These are phyloP conservation scores for Yamadazyma mexicana DNA, from an alignment of 1,139 yeast species.

Conservation along the genomic window DNA sequence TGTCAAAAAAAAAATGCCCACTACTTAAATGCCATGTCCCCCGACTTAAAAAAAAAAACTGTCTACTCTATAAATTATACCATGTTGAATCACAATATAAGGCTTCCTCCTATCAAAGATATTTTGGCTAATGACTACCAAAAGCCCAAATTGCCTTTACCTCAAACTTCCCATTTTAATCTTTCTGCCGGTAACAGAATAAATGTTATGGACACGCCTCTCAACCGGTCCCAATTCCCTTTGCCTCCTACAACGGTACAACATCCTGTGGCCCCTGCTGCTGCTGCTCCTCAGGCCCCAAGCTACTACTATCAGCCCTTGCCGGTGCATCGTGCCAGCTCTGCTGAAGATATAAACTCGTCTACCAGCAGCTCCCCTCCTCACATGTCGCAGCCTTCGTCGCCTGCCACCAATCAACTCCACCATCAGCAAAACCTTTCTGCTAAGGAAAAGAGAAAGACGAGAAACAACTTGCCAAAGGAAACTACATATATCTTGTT, in stretches of 20 bases:
- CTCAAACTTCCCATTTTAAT: conserved; percentile 2
- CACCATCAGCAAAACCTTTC: conserved; percentile 2
- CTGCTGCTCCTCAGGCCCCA: no score
- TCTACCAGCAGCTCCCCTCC: not conserved
- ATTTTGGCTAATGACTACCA: conserved; percentile 18
- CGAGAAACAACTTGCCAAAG: conserved; percentile 83
- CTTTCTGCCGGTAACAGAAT: not conserved
- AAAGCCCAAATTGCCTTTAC: conserved; percentile 5
- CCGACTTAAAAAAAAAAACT: no score
- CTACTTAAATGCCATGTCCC: conserved; percentile 1
- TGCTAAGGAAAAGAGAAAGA: conserved; percentile 32
- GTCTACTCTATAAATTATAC: conserved; percentile 1
- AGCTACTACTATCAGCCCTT: conserved; percentile 9
- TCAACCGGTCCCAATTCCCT: conserved; percentile 1
- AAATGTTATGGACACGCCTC: not conserved
- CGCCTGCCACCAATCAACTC: conserved; percentile 4
- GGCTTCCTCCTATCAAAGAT: conserved; percentile 40
- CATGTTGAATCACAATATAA: conserved; percentile 22
- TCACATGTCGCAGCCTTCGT: not conserved
- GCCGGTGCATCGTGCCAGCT: not conserved
- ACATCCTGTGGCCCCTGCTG: conserved; percentile 2
- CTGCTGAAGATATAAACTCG: conserved; percentile 1
- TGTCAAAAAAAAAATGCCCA: conserved; percentile 1
- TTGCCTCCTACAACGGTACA: not conserved
- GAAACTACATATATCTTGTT: conserved; percentile 81